A percentile compares a stretch with the other conserved stretches of the same genome.
Conservation (phyloP, 2,329 filamentous ascomycete genomes). For the Calonectria hongkongensis region DNA sequence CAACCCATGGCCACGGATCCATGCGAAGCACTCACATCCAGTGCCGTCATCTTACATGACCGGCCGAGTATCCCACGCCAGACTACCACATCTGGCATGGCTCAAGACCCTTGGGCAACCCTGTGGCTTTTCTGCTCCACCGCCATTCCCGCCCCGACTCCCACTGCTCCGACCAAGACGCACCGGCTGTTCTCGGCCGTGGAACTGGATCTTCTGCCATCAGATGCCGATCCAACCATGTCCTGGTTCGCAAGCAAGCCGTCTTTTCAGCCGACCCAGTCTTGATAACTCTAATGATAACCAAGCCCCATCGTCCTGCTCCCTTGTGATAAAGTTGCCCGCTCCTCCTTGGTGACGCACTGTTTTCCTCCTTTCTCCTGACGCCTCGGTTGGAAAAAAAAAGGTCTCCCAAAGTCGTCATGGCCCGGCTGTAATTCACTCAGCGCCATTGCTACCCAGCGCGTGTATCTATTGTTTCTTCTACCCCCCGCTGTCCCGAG, state of each 20-base stretch:
- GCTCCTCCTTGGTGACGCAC: constrained; percentile 7
- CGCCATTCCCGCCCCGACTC: constrained; percentile 42
- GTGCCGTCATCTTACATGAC: constrained; percentile 34
- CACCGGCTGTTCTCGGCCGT: constrained; percentile 45
- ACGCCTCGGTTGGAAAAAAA: background rate
- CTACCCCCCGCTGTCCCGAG: constrained; percentile 15
- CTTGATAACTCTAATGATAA: constrained; percentile 43
- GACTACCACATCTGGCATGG: constrained; percentile 33
- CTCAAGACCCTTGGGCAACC: constrained; percentile 23
- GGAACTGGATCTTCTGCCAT: constrained; percentile 30
- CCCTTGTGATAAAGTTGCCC: constrained; percentile 26
- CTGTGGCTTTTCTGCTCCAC: constrained; percentile 40
- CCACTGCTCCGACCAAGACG: constrained; percentile 7
- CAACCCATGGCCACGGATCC: constrained; percentile 11
- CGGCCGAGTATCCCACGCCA: constrained; percentile 10
- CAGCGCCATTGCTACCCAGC: constrained; percentile 38
- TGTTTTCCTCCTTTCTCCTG: background rate
- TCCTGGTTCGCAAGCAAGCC: constrained; percentile 23
- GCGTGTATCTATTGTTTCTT: constrained; percentile 7
- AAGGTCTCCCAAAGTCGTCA: constrained; percentile 2
- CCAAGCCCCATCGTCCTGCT: background rate
- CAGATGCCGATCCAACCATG: constrained; percentile 43
- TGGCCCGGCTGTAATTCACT: constrained; percentile 48
- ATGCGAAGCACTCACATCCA: constrained; percentile 10
- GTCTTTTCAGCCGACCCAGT: constrained; percentile 28